These are phyloP conservation scores for Chalaropsis ovoidea DNA, from an alignment of 2,329 filamentous ascomycete species.

Conservation along the genomic window DNA sequence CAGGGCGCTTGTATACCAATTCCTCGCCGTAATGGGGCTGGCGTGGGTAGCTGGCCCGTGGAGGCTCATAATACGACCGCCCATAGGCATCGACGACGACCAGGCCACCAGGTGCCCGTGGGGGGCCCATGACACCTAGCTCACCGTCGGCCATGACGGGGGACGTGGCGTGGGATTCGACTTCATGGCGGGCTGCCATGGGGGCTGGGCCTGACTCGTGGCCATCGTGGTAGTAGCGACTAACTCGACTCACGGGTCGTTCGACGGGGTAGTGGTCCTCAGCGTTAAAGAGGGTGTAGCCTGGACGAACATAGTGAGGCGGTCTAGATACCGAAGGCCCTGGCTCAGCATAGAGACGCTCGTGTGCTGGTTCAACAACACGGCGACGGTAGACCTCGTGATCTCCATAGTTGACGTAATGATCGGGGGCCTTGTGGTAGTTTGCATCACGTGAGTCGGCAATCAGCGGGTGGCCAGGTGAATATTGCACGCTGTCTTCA, in stretches of 20 bases:
- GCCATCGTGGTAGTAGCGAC: conserved; percentile 13
- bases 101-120: conserved; percentile 47
- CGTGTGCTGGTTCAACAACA: conserved; percentile 17
- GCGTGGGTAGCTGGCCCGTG: not conserved
- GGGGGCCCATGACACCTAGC: conserved; percentile 42
- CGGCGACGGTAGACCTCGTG: conserved; percentile 29
- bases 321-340: not conserved
- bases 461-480: conserved; percentile 13
- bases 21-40: conserved; percentile 32
- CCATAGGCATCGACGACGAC: conserved; percentile 77
- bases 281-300: conserved; percentile 14
- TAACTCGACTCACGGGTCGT: conserved; percentile 1
- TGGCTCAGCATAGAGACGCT: conserved; percentile 17
- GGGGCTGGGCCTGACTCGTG: conserved; percentile 8
- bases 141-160: conserved; percentile 13
- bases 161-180: not conserved
- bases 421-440: conserved; percentile 12
- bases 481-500: conserved; percentile 27
- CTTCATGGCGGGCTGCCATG: not conserved
- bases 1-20: conserved; percentile 52
- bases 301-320: conserved; percentile 20
- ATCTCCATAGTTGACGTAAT: conserved; percentile 8
- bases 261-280: conserved; percentile 14
- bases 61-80: conserved; percentile 60
- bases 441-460: conserved; percentile 9